Conservation (phyloP, 495 filamentous ascomycete genomes). For the Paragyromitra xinjiangensis region DNA sequence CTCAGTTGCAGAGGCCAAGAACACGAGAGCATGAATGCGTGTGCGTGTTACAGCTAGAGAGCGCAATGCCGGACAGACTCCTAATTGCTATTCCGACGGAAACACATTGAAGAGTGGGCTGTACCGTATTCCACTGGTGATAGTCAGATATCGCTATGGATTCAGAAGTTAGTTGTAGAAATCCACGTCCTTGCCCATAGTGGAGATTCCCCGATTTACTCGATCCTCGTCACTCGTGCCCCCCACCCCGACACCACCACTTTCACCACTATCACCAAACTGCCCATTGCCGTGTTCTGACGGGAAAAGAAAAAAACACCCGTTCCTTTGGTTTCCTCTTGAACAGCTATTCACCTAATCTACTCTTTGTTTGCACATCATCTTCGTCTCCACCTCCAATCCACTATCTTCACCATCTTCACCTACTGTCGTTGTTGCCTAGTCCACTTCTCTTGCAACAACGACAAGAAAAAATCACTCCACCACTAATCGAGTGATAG, state of each 20-base stretch:
- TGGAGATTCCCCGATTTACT: conserved; percentile 44
- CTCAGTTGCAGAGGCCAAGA: neutral
- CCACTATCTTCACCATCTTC: neutral
- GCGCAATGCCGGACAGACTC: neutral
- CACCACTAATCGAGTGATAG: neutral
- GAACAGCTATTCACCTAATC: conserved; percentile 3
- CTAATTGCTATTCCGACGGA: neutral
- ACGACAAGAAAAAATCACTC: neutral
- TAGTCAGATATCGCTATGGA: neutral
- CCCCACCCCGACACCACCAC: conserved; percentile 31
- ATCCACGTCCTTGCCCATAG: conserved; percentile 15
- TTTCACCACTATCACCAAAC: conserved; percentile 17
- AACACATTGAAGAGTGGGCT: conserved; percentile 4
- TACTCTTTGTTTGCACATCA: conserved; percentile 27
- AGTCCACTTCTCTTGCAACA: conserved; percentile 26
- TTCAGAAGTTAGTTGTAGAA: neutral
- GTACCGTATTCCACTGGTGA: neutral
- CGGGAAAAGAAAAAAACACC: conserved; percentile 15
- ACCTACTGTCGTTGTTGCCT: conserved; percentile 24
- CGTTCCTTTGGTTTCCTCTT: conserved; percentile 3
- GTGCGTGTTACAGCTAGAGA: neutral
- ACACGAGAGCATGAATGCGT: neutral
- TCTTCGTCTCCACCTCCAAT: neutral
- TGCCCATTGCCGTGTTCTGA: conserved; percentile 9
- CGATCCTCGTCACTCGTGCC: conserved; percentile 45